Conservation (phyloP, 2,329 filamentous ascomycete genomes). For the Alternaria consortialis region DNA sequence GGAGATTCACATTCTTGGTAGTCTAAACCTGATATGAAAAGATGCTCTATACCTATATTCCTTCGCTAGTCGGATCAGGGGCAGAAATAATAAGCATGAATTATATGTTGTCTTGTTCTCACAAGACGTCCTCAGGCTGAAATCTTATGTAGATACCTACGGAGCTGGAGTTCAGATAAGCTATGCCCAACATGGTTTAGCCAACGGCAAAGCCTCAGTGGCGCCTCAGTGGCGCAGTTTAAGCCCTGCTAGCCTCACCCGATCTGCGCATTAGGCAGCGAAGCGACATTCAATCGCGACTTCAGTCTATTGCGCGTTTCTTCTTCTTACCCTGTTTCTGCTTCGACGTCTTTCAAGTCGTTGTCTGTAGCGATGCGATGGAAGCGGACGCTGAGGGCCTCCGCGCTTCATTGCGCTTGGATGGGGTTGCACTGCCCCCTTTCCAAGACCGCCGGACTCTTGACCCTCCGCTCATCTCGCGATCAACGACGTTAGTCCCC, state of each 20-base stretch:
- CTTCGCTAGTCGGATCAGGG: too few species aligned
- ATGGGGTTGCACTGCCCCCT: slow-evolving; percentile 23
- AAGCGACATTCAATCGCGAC: slow-evolving; percentile 3
- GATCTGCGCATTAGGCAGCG: not conserved
- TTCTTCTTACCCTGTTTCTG: not conserved
- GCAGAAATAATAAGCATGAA: not conserved
- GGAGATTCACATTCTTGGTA: not conserved
- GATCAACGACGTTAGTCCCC: slow-evolving; percentile 11
- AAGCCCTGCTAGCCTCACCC: slow-evolving; percentile 4
- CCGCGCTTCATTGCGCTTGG: slow-evolving; percentile 9
- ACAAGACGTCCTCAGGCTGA: not conserved
- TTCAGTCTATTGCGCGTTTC: not conserved
- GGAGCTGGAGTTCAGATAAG: not conserved
- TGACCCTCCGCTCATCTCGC: slow-evolving; percentile 16
- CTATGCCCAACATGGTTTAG: not conserved
- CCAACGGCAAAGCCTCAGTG: not conserved
- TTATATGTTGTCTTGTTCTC: too few species aligned
- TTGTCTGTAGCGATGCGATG: slow-evolving; percentile 1
- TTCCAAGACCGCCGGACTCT: slow-evolving; percentile 18
- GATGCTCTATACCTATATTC: too few species aligned
- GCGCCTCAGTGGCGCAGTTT: slow-evolving; percentile 2
- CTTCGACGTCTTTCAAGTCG: not conserved
- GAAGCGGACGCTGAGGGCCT: slow-evolving; percentile 5
- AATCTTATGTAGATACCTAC: not conserved
- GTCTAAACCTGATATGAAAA: too few species aligned